phyloP scores from a whole-genome alignment of 345 rosid genomes.

The Camelina sativa region DNA sequence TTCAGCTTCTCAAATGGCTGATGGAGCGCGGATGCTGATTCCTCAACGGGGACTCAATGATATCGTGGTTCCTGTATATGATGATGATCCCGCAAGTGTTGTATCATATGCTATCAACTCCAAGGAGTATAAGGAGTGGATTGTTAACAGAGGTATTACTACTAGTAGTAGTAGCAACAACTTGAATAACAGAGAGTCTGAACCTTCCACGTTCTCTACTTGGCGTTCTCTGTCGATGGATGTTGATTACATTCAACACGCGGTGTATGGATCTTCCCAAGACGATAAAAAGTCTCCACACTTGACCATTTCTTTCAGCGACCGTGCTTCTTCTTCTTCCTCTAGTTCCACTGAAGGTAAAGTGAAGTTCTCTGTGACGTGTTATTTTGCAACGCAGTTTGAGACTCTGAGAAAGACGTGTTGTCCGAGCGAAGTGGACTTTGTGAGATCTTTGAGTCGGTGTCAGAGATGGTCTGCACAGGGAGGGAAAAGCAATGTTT shows the following conservation, averaged over 20 bases:
- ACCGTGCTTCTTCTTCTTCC: constrained; percentile 62
- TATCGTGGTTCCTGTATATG: constrained; percentile 80
- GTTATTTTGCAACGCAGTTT: constrained; percentile 87
- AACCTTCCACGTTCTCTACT: constrained; percentile 56
- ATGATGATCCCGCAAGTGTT: constrained; percentile 88
- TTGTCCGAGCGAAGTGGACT: constrained; percentile 80
- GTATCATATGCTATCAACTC: constrained; percentile 89
- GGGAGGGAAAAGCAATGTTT: constrained; percentile 98
- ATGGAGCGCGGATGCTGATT: constrained; percentile 79
- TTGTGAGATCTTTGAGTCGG: constrained; percentile 86
- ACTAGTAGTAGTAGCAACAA: constrained; percentile 44
- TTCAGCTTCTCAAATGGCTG: constrained; percentile 67
- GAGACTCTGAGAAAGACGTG: constrained; percentile 80
- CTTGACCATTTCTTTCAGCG: constrained; percentile 69
- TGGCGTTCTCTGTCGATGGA: constrained; percentile 73
- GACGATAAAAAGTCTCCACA: constrained; percentile 79
- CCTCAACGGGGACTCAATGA: constrained; percentile 61
- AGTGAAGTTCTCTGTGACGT: constrained; percentile 83
- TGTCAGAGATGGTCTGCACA: constrained; percentile 91
- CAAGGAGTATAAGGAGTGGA: constrained; percentile 80
- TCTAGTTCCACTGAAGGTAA: constrained; percentile 57
- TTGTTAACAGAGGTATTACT: constrained; percentile 51
- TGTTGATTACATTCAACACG: constrained; percentile 59
- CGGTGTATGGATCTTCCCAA: constrained; percentile 60
- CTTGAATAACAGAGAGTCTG: constrained; percentile 46